Base-by-base conservation (phyloP, 345 rosid species). In the Salix purpurea region DNA sequence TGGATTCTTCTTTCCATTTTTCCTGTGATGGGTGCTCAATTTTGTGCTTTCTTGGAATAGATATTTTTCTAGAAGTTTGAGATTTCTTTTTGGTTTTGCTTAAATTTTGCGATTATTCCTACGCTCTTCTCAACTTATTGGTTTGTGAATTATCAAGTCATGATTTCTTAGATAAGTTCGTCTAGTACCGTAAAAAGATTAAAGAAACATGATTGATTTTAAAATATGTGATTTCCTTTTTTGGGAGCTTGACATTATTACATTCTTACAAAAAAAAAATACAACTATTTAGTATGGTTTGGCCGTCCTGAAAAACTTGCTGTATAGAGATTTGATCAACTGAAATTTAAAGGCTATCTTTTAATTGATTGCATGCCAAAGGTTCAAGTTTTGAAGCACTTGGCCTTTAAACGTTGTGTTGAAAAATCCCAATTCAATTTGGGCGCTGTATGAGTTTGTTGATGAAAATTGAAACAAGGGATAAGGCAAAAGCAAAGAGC, bases 1-100 rank as follows among this genome's bases (percentile, higher is more conserved):
- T 23, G 19, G 26, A 5, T 44, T 37, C 26, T 13, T 40, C 60
- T 50, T 44, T n/a, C 39, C 21, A 21, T 69, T 54, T 19, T 28
- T 58, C 65, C 54, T 58, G 34, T 58, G 34, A 36, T 76, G 64
- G 11, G 50, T 54, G 72, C 34, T 79, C 37, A 62, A 77, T 73
- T 50, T 16, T 74, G 7, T 12, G 28, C 24, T 52, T 23, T 5
- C 16, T 74, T 69, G 46, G 79, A 28, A 5, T 36, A 76, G 67
- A 54, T 19, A 64, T 34, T 15, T 36, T 37, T 19, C 30, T 4
- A 13, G 36, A 42, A 67, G 66, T 46, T 48, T 64, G 24, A 7
- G 44, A 40, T 40, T 40, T 69, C 14, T 10, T 68, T 79, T 70
- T 37, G 14, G 24, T 72, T 68, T 70, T 24, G 44, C 34, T 36